Base-by-base conservation (phyloP, 208 protist genomes). In the Wallacemonas sp. region DNA sequence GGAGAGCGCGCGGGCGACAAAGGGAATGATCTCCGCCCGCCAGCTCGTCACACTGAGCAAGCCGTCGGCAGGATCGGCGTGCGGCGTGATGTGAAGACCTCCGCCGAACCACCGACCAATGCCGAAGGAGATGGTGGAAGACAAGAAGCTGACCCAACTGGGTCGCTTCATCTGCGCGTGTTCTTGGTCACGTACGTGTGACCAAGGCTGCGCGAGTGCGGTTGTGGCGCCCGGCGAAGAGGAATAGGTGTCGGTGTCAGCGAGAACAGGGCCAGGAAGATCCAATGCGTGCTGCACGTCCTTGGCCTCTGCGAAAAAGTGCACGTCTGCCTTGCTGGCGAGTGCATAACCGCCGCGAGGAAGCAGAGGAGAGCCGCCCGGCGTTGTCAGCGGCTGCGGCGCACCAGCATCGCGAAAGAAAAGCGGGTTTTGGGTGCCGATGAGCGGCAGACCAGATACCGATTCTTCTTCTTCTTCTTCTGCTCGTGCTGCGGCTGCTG, bases 71-170 rank as follows among this genome's bases (percentile, higher is more conserved):
- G 89, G 89, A 63, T 84, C 72, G 0, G 77, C 89, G 53, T 91
- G 84, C 22, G 89, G 89, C 0, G 82, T 71, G 26, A 93, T 75
- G 64, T 86, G 75, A 71, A 95, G 73, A 17, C 89, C 89, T 0
- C 89, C 89, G 47, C 89, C 89, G 72, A 82, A 95, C 78, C 82
- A 95, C 15, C 84, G 75, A 1, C 89, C 89, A 64, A 91, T 93
- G 5, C 73, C 83, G 69, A 95, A 93, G 27, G 79, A 82, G 21
- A 92, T n/a, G 58, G 82, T 91, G 0, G 84, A 95, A 0, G 86
- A 91, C 0, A 59, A 36, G 28, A 91, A 55, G 67, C 77, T 70
- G 31, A 89, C 79, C 86, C 89, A 95, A 11, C 41, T 46, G 31
- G n/a, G 63, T 54, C 21, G 11, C 62, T 9, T 26, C n/a, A n/a